These are phyloP conservation scores for Hypholoma fasciculare DNA, from an alignment of 768 basidiomycete genomes.

Conservation along the genomic window DNA sequence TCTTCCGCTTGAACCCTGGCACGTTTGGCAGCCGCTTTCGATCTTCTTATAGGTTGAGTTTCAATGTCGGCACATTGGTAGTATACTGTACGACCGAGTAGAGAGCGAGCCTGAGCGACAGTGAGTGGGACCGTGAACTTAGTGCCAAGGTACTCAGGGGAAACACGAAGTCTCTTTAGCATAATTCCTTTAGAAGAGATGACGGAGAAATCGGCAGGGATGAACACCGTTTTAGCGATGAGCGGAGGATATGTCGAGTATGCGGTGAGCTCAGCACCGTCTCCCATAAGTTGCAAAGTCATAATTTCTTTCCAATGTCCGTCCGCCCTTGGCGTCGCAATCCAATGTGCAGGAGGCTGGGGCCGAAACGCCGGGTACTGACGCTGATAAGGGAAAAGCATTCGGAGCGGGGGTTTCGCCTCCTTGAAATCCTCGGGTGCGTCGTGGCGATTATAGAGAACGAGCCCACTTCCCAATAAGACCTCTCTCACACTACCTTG, in stretches of 20 bases:
- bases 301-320: not conserved
- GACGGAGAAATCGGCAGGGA: not conserved
- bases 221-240: not conserved
- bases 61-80: not conserved
- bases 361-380: not conserved
- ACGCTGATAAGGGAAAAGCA: not conserved
- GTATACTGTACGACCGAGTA: not conserved
- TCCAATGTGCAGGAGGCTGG: not conserved
- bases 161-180: not conserved
- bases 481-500: not conserved
- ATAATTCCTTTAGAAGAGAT: not conserved
- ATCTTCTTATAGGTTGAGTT: not conserved
- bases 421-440: not conserved
- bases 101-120: not conserved
- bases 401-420: not conserved
- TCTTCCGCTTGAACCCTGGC: not conserved
- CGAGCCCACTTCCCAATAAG: not conserved
- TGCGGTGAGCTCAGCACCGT: constrained; percentile 1
- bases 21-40: not conserved
- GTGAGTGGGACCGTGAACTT: not conserved
- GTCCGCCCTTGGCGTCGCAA: not conserved
- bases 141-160: not conserved
- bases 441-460: not conserved
- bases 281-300: not conserved
- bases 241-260: constrained; percentile 1